Evolutionary conservation across 2,329 filamentous ascomycete species (phyloP), one percentile per base, ranked within the genome.

Genomic region (Ophiocordyceps sinensis): DNA sequence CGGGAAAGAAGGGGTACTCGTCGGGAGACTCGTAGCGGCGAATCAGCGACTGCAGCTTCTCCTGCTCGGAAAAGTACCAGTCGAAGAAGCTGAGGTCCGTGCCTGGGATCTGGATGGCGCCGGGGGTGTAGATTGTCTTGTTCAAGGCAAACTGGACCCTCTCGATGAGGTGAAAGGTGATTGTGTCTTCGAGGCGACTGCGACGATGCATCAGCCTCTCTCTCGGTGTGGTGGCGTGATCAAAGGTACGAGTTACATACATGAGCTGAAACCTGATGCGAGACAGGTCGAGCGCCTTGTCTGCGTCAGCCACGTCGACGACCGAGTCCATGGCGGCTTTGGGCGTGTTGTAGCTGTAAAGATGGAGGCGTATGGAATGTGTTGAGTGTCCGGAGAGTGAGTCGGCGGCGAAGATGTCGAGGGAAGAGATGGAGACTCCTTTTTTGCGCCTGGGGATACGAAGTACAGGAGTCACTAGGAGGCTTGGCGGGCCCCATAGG

Each of bases 91-190:
- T 87, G 42, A 91, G 73, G 40, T 75, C 59, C 59, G 70, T 75
- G 56, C 77, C 66, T 15, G 86, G 87, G 47, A 96, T 82, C 28
- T 75, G 67, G 37, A 96, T 72, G n/a, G 83, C 85, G 45, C 82
- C 83, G 8, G 86, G 75, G 12, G 67, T 62, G 66, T 98, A 98
- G 62, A 96, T 88, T 53, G 79, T 85, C 57, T 58, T 70, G 66
- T 95, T 96, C 49, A 93, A 73, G 4, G 89, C 86, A 62, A 96
- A 98, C 61, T 98, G 91, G n/a, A 89, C 89, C 34, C 91, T 82
- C 66, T 98, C 91, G 56, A 96, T 96, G 32, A 98, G 71, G 63
- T 94, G 84, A 64, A 94, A 95, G 50, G 85, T 94, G 57, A 98
- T 96, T 46, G 89, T 96, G 58, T 98, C 91, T 67, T 98, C 91